Base-by-base conservation (phyloP, 2,329 filamentous ascomycete species). In the Alternaria panax region DNA sequence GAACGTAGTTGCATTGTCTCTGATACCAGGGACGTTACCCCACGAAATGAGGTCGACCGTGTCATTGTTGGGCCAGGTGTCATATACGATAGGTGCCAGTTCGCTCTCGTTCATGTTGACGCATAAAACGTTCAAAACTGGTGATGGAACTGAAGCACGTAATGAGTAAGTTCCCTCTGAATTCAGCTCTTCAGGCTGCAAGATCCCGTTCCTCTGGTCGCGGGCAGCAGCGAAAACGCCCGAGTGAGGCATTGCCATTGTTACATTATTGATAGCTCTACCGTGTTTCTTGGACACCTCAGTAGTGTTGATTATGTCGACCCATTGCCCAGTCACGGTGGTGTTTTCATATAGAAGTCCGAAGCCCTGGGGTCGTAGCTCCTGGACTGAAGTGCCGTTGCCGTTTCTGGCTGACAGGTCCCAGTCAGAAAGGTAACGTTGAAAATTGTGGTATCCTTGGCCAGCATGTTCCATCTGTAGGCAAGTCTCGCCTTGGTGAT, bases 211-310 rank as follows among this genome's bases (percentile, higher is more conserved):
- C 8, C 78, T 73, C 0, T 82, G 77, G 64, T 89, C 81, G 8
- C 81, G 84, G 0, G 89, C 88, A 0, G 91, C 91, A 12, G 81
- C 77, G 32, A 90, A 87, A 0, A 95, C 83, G 0, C 89, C 87
- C 0, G 88, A 82, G 67, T 95, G 92, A 0, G 92, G 92, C 84
- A 93, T 89, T 0, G 90, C 90, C 65, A 93, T 82, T 0, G 89
- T 91, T 25, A 92, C 86, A 63, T 93, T 93, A 72, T 93, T 91
- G 68, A 94, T 80, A 36, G 90, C 82, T 25, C 90, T 82, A 0
- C 80, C 78, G 53, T 86, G 74, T 11, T 81, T 71, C 5, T 81
- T 71, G 4, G 83, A 89, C 0, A 82, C 78, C 4, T 79, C 74
- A 0, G 82, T 81, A 18, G 88, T 83, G 55, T 91, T 81, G 32